Evolutionary conservation across 441 rosid genomes (phyloP).

Genomic region (Mallotus repandus): DNA sequence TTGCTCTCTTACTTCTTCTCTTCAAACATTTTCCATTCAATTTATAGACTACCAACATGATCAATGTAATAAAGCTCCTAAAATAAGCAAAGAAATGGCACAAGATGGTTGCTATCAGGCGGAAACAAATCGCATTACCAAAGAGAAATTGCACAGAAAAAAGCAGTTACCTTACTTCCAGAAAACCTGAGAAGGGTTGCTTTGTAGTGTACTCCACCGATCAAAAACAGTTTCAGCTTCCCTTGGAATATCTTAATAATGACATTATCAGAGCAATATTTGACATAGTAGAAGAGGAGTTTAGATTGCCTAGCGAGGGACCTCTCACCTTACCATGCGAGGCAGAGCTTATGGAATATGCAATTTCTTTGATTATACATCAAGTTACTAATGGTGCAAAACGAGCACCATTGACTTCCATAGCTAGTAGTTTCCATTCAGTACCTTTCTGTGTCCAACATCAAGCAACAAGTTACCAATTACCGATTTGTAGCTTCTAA

Average conservation of each 20-base stretch:
- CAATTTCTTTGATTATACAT: conserved; percentile 6
- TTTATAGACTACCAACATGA: background rate
- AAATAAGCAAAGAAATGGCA: conserved; percentile 14
- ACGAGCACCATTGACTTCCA: background rate
- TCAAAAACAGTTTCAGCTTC: background rate
- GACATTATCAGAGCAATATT: background rate
- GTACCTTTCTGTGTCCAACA: background rate
- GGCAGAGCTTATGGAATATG: conserved; percentile 3
- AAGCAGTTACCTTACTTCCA: background rate
- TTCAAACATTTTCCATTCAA: too few species aligned
- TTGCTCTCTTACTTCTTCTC: background rate
- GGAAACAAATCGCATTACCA: background rate
- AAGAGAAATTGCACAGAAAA: background rate
- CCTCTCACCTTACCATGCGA: conserved; percentile 9
- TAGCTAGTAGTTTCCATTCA: background rate
- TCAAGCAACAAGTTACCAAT: background rate
- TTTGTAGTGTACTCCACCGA: conserved; percentile 13
- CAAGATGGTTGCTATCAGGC: conserved; percentile 6
- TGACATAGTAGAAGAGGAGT: conserved; percentile 8
- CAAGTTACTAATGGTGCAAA: background rate
- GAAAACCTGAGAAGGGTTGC: conserved; percentile 9
- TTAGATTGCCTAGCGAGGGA: background rate
- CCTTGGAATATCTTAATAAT: background rate
- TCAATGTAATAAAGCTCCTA: background rate
- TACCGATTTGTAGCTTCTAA: conserved; percentile 4